phyloP scores from a whole-genome alignment of 192 early-diverging fungal species.

The Backusella parvicylindrica region DNA sequence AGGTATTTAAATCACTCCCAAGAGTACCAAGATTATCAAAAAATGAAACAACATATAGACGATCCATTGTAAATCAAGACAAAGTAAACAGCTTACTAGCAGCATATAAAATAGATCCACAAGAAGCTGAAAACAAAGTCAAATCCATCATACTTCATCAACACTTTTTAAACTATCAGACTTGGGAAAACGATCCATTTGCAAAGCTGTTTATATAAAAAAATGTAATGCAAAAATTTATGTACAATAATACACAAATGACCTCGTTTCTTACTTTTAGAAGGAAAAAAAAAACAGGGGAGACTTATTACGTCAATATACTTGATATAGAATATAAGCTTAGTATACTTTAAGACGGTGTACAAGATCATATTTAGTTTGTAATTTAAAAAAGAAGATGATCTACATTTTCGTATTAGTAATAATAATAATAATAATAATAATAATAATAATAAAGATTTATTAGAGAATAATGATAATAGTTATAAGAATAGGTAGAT shows the following conservation, averaged over 20 bases:
- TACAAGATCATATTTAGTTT: not conserved
- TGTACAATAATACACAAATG: not conserved
- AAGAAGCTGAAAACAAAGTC: not conserved
- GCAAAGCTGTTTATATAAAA: not conserved
- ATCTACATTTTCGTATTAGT: not conserved
- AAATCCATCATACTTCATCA: not conserved
- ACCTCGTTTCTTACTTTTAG: not conserved
- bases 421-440: not conserved
- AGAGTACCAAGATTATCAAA: not conserved
- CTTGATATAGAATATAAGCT: not conserved
- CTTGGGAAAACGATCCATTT: not conserved
- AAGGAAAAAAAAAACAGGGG: not conserved
- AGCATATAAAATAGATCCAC: not conserved
- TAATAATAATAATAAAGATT: not conserved
- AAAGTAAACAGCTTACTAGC: not conserved
- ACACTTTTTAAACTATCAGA: not conserved
- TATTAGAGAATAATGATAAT: not conserved
- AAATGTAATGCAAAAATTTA: too few relatives aligned
- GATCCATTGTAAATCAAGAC: not conserved
- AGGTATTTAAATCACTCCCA: not conserved
- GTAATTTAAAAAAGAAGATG: not conserved
- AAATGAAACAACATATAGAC: not conserved
- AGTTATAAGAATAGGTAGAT: not conserved
- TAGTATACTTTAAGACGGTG: not conserved
- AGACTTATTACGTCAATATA: not conserved